Conservation (phyloP, 1,284 basidiomycete genomes). For the Heterobasidion occidentale region DNA sequence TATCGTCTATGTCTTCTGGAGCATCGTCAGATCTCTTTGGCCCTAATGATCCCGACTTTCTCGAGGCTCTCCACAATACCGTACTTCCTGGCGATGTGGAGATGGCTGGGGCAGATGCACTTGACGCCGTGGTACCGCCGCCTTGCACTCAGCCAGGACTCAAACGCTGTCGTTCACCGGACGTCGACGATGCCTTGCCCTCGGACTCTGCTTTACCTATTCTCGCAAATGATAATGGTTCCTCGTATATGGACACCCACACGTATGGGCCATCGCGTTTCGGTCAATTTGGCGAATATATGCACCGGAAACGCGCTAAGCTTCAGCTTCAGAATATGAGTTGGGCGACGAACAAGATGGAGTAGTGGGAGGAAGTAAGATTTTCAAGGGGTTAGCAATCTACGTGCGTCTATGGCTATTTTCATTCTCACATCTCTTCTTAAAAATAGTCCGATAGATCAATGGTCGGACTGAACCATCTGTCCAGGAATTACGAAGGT, state of each 20-base stretch:
- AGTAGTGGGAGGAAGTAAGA: conserved; percentile 27
- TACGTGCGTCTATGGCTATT: conserved; percentile 49
- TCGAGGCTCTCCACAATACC: conserved; percentile 38
- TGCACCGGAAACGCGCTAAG: conserved; percentile 86
- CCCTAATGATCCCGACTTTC: conserved; percentile 46
- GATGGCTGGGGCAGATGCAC: neutral
- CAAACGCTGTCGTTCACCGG: conserved; percentile 14
- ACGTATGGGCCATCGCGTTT: conserved; percentile 79
- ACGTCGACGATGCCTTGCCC: conserved; percentile 13
- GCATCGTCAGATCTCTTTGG: conserved; percentile 50
- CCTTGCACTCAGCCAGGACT: conserved; percentile 8
- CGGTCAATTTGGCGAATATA: conserved; percentile 82
- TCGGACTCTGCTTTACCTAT: neutral
- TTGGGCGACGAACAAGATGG: conserved; percentile 30
- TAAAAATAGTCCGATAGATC: conserved; percentile 39
- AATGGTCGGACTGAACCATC: conserved; percentile 90
- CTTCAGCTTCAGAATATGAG: conserved; percentile 78
- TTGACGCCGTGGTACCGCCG: conserved; percentile 2
- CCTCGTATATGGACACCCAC: conserved; percentile 20
- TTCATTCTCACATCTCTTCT: neutral
- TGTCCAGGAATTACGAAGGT: conserved; percentile 73
- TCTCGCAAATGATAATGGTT: neutral
- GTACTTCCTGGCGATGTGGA: conserved; percentile 39
- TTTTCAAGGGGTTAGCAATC: conserved; percentile 71
- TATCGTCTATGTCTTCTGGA: neutral